These are phyloP conservation scores for Aquilaria agallochum DNA, from an alignment of 441 rosid species.

Conservation along the genomic window DNA sequence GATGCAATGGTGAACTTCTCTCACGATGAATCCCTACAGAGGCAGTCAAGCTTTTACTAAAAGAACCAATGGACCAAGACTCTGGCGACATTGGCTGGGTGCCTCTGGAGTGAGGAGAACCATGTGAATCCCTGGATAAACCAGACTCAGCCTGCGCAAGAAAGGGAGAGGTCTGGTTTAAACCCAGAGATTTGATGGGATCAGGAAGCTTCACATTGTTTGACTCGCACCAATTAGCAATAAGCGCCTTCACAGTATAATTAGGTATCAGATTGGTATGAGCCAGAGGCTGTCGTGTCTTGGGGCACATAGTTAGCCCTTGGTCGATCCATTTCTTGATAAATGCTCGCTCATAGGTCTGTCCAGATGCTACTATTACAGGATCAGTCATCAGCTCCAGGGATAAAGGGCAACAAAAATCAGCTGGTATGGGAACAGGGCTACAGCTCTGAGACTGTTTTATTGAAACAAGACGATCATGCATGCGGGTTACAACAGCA, in stretches of 20 bases:
- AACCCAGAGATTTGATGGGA: conserved; percentile 48
- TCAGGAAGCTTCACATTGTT: conserved; percentile 76
- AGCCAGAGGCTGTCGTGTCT: conserved; percentile 70
- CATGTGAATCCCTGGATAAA: conserved; percentile 26
- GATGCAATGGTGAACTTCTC: conserved; percentile 55
- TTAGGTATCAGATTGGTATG: conserved; percentile 81
- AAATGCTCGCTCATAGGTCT: conserved; percentile 86
- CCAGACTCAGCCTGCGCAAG: conserved; percentile 47
- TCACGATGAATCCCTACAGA: conserved; percentile 42
- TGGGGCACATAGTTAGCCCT: conserved; percentile 90
- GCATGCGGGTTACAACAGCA: conserved; percentile 56
- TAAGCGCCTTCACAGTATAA: conserved; percentile 84
- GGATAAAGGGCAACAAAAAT: conserved; percentile 89
- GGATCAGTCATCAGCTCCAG: conserved; percentile 98
- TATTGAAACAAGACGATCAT: conserved; percentile 52
- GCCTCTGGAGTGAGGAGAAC: conserved; percentile 28
- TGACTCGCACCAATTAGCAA: conserved; percentile 88
- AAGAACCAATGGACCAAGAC: conserved; percentile 41
- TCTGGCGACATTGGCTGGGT: conserved; percentile 44
- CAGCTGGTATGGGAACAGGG: conserved; percentile 74
- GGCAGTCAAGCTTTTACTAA: conserved; percentile 35
- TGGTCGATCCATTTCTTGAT: conserved; percentile 87
- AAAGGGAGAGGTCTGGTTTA: conserved; percentile 54
- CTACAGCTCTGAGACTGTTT: conserved; percentile 62
- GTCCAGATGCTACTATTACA: conserved; percentile 91